Evolutionary conservation across 192 early-diverging fungal species (phyloP), one percentile per base, ranked within the genome.

Genomic region (Cladochytrium replicatum): DNA sequence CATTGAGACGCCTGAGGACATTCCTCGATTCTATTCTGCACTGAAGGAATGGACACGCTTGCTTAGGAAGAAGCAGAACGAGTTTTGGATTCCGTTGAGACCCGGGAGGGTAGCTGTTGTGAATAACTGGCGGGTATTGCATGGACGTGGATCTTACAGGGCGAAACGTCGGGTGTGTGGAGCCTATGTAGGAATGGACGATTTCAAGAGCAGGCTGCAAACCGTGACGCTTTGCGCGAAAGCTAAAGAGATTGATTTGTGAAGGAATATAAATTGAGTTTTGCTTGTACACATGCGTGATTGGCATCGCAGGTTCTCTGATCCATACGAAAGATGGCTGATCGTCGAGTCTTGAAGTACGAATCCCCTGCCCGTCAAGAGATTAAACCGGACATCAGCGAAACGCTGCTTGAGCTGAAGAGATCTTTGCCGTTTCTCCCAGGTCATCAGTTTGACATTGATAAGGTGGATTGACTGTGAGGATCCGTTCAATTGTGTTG

Each of bases 91-190:
- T 21, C 60, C 68, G 44, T 68, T 89, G 29, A 53, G 57, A 19
- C 86, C 86, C 2, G 86, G 88, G 6, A 58, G 71, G 4, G 83
- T 72, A 0, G 68, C 83, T n/a, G 77, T 83, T 25, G 76, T 91
- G 53, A 83, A 91, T 52, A 91, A 91, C 58, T 87, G 84, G 84
- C 63, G 88, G 31, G 76, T 80, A 25, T 51, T 91, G 46, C 88
- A 91, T 57, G 88, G 86, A 8, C 63, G 88, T 8, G 66, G 73
- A 2, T 63, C 68, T 1, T 91, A 86, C 54, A 81, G 69, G 1
- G 88, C 86, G 2, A 65, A 85, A 49, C 61, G 88, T 22, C 55
- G 80, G 6, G 55, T 91, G 58, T 67, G 66, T 27, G 86, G 88
- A 11, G 66, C 66, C 0, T 91, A 91, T 42, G 67, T 81, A 29